Evolutionary conservation across 1,284 basidiomycete species (phyloP).

Genomic region (Apiotrichum sp.): DNA sequence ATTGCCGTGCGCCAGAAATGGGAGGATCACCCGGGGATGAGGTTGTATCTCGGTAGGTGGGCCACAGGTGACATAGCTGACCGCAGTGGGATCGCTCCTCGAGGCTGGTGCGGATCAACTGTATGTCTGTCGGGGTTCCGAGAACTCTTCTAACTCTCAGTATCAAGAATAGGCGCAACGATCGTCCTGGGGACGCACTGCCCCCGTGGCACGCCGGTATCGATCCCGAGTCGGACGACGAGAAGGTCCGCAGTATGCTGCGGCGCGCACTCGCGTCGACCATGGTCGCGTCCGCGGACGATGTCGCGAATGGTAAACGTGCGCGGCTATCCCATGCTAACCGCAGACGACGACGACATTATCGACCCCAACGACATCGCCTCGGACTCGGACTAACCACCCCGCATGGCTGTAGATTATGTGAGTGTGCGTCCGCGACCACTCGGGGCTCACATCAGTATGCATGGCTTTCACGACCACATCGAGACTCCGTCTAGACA

Average conservation of each 20-base stretch:
- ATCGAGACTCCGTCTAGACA: too few relatives aligned
- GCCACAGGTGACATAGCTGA: constrained; percentile 2
- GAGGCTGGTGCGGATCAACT: constrained; percentile 69
- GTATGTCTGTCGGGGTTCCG: constrained; percentile 47
- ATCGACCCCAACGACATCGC: constrained; percentile 44
- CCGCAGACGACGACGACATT: constrained; percentile 27
- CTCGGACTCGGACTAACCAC: constrained; percentile 35
- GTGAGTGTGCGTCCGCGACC: background rate
- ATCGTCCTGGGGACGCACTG: constrained; percentile 57
- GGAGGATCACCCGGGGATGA: constrained; percentile 56
- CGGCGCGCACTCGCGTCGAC: constrained; percentile 38
- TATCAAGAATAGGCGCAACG: constrained; percentile 65
- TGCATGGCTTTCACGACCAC: constrained; percentile 1
- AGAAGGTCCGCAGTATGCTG: constrained; percentile 36
- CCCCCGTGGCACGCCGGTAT: constrained; percentile 39
- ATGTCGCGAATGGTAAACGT: constrained; percentile 43
- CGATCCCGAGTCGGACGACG: constrained; percentile 37
- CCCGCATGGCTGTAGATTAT: constrained; percentile 5
- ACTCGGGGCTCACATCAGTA: background rate
- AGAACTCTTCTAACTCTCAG: constrained; percentile 42
- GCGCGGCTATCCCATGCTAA: background rate
- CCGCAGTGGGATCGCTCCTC: constrained; percentile 58
- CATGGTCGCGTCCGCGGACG: constrained; percentile 33
- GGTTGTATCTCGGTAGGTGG: constrained; percentile 46
- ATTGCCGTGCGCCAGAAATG: constrained; percentile 61